Evolutionary conservation across 371 early-diverging fungal genomes (phyloP).

Genomic region (Mortierella sp.): DNA sequence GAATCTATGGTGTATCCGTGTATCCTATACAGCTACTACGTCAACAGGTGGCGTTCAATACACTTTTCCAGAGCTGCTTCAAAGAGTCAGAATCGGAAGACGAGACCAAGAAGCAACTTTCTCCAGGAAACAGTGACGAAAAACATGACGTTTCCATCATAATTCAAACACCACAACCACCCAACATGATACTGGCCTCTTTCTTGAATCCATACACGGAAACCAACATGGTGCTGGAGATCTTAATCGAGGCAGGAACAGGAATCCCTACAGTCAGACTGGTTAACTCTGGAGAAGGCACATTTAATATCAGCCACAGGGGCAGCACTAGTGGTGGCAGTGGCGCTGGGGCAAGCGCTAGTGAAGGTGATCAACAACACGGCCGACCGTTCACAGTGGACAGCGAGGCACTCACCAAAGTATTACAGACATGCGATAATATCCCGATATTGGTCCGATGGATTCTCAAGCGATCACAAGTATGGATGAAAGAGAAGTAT

Average conservation of each 20-base stretch:
- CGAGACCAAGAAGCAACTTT: constrained; percentile 10
- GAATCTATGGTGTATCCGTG: no score
- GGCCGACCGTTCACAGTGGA: constrained; percentile 18
- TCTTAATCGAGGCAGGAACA: constrained; percentile 36
- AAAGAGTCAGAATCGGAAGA: constrained; percentile 30
- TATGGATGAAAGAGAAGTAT: constrained; percentile 35
- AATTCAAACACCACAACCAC: constrained; percentile 48
- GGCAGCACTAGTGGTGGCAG: constrained; percentile 5
- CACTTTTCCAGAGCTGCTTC: constrained; percentile 63
- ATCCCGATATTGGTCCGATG: constrained; percentile 52
- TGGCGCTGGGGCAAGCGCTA: background rate
- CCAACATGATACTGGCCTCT: constrained; percentile 31
- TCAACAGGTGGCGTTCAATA: constrained; percentile 68
- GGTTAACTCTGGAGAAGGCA: constrained; percentile 3
- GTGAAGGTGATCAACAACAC: background rate
- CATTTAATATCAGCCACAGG: background rate
- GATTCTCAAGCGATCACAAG: constrained; percentile 34
- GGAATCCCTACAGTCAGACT: constrained; percentile 22
- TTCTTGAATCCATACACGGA: constrained; percentile 42
- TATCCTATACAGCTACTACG: constrained; percentile 34
- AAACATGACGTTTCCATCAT: constrained; percentile 27
- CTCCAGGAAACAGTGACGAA: constrained; percentile 11
- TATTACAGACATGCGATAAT: constrained; percentile 28
- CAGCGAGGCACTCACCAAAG: constrained; percentile 26
- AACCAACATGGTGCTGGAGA: constrained; percentile 30